Percentiles rank a stretch among this genome's conserved stretches.
Evolutionary conservation across 1,284 basidiomycete species (phyloP).

Genomic region (Leccinum subrobustum): DNA sequence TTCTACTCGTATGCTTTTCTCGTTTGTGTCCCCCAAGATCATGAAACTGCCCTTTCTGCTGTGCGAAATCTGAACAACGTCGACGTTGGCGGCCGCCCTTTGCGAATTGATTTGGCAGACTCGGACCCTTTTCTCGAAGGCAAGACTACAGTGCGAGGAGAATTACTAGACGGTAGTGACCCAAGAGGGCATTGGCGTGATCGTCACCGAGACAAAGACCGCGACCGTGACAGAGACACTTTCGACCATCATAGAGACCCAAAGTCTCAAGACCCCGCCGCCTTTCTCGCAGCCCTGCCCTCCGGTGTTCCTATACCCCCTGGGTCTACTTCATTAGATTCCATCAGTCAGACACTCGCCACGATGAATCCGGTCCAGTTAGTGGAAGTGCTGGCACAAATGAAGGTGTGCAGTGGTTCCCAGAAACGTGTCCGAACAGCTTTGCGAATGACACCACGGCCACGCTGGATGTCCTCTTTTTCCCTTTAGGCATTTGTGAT

Average conservation of each 20-base stretch:
- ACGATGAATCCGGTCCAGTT: constrained; percentile 83
- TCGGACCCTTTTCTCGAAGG: constrained; percentile 60
- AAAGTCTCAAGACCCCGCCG: constrained; percentile 41
- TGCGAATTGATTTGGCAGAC: constrained; percentile 78
- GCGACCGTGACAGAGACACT: constrained; percentile 29
- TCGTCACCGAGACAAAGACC: constrained; percentile 37
- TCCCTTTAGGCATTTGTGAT: constrained; percentile 77
- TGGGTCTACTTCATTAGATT: constrained; percentile 79
- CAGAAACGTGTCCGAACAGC: constrained; percentile 23
- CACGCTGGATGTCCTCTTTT: constrained; percentile 6
- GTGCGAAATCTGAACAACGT: constrained; percentile 86
- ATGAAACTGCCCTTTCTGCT: constrained; percentile 83
- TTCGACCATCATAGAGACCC: constrained; percentile 28
- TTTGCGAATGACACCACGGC: constrained; percentile 26
- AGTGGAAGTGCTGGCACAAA: constrained; percentile 94
- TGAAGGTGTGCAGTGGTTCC: constrained; percentile 73
- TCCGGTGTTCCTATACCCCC: constrained; percentile 75
- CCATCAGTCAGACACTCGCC: constrained; percentile 86
- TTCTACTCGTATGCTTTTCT: constrained; percentile 13
- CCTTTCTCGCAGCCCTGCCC: constrained; percentile 70
- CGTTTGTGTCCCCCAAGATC: constrained; percentile 56
- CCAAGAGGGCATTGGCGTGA: constrained; percentile 54
- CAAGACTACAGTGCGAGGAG: constrained; percentile 59
- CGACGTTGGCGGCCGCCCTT: constrained; percentile 78
- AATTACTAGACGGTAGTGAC: constrained; percentile 45